Evolutionary conservation across 768 basidiomycete species (phyloP).

Genomic region (Boletus patriciae): DNA sequence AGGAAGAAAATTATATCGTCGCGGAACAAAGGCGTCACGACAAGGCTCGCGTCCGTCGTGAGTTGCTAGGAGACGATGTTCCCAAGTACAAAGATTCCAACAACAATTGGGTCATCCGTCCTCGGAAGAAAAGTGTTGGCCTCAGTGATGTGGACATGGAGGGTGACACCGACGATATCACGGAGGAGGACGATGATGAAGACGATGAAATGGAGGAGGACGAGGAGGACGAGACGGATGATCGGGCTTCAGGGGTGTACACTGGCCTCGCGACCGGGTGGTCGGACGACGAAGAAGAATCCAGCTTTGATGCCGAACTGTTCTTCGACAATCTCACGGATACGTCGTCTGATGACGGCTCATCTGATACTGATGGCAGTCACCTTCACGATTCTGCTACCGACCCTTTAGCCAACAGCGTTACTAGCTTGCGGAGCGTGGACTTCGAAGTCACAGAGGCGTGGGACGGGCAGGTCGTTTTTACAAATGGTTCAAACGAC

Average conservation of each 20-base stretch:
- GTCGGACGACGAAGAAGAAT: conserved; percentile 80
- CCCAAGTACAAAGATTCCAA: conserved; percentile 42
- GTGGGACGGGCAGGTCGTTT: conserved; percentile 76
- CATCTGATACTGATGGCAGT: conserved; percentile 45
- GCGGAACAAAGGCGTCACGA: conserved; percentile 46
- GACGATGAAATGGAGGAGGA: conserved; percentile 39
- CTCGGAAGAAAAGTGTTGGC: conserved; percentile 70
- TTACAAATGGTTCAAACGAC: conserved; percentile 63
- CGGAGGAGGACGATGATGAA: conserved; percentile 61
- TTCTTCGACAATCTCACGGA: conserved; percentile 81
- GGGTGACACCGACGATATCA: conserved; percentile 54
- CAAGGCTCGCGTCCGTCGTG: conserved; percentile 57
- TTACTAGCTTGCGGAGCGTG: conserved; percentile 37
- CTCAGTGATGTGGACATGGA: conserved; percentile 65
- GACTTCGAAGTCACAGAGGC: conserved; percentile 65
- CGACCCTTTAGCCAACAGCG: conserved; percentile 25
- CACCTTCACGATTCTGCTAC: conserved; percentile 40
- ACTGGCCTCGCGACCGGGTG: conserved; percentile 72
- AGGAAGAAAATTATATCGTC: conserved; percentile 62
- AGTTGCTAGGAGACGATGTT: conserved; percentile 55
- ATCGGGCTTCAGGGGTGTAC: conserved; percentile 42
- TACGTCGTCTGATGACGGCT: conserved; percentile 39
- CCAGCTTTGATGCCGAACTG: conserved; percentile 77
- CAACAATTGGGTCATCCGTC: conserved; percentile 67
- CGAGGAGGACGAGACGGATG: conserved; percentile 50